Percentiles rank a stretch among this genome's conserved stretches.
phyloP scores from a whole-genome alignment of 768 basidiomycete genomes.

The Ephemerocybe angulata region DNA sequence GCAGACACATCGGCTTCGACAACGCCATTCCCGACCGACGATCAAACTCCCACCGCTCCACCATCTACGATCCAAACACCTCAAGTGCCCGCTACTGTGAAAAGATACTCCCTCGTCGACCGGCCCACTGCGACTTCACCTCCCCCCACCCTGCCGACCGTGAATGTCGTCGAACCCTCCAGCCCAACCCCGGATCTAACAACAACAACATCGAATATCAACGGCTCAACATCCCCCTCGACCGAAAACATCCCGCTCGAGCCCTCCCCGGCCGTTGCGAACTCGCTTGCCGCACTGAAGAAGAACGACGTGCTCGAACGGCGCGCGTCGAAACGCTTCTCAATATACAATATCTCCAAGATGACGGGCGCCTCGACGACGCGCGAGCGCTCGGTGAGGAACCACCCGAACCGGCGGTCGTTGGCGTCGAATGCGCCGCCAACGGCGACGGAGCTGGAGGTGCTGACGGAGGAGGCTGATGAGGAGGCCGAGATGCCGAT shows the following conservation, averaged over 20 bases:
- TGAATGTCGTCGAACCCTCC: constrained; percentile 53
- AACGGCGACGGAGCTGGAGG: constrained; percentile 69
- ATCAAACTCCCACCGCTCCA: constrained; percentile 18
- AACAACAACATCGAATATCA: constrained; percentile 24
- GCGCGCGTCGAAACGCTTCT: constrained; percentile 93
- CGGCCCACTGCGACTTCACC: constrained; percentile 50
- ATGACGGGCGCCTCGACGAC: constrained; percentile 64
- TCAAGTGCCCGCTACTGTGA: constrained; percentile 62
- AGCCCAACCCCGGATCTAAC: constrained; percentile 43
- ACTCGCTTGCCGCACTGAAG: constrained; percentile 84
- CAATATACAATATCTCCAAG: constrained; percentile 89
- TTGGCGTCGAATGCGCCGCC: constrained; percentile 53
- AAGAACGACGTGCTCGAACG: constrained; percentile 83
- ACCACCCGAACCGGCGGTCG: constrained; percentile 61
- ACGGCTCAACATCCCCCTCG: constrained; percentile 26
- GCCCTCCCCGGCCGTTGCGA: constrained; percentile 61
- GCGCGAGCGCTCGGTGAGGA: constrained; percentile 47
- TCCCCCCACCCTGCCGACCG: constrained; percentile 40
- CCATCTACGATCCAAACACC: constrained; percentile 16
- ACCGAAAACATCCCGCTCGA: constrained; percentile 26
- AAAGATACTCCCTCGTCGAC: constrained; percentile 78
- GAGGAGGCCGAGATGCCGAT: constrained; percentile 36
- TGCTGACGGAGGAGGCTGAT: constrained; percentile 72
- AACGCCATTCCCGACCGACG: not conserved
- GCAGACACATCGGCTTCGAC: not conserved